A percentile compares a stretch with the other conserved stretches of the same genome.
These are phyloP conservation scores for Lophiostoma macrostomum DNA, from an alignment of 495 filamentous ascomycete species.

Conservation along the genomic window DNA sequence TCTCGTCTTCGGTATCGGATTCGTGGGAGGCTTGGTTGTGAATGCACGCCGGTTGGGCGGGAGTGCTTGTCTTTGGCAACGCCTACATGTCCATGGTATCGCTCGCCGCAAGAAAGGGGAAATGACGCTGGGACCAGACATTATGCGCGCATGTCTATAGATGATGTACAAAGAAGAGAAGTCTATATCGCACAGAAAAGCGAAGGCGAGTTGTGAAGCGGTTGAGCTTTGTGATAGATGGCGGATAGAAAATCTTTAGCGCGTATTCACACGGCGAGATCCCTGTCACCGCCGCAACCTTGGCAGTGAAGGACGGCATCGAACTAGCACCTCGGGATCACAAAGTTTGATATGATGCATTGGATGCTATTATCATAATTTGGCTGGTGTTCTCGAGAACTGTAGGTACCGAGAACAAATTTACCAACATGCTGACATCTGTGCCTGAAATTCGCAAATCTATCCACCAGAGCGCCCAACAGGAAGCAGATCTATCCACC, in stretches of 20 bases:
- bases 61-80: conserved; percentile 26
- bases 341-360: neutral
- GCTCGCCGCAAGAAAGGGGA: conserved; percentile 16
- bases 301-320: neutral
- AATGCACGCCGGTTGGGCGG: conserved; percentile 17
- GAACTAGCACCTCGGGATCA: too few species aligned
- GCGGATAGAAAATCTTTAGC: conserved; percentile 25
- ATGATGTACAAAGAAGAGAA: conserved; percentile 12
- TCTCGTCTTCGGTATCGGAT: conserved; percentile 7
- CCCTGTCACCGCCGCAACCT: conserved; percentile 1
- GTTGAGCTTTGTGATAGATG: too few species aligned
- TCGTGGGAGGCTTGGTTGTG: conserved; percentile 15
- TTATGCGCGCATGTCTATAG: conserved; percentile 30
- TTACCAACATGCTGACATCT: too few species aligned
- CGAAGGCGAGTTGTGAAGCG: neutral
- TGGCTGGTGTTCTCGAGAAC: too few species aligned
- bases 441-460: too few species aligned
- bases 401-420: too few species aligned
- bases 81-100: conserved; percentile 32
- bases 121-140: conserved; percentile 22
- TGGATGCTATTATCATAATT: too few species aligned
- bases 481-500: too few species aligned
- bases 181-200: neutral
- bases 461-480: too few species aligned
- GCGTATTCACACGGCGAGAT: neutral